Evolutionary conservation across 2,329 filamentous ascomycete species (phyloP), one percentile per base, ranked within the genome.

Genomic region (Nemania serpens): DNA sequence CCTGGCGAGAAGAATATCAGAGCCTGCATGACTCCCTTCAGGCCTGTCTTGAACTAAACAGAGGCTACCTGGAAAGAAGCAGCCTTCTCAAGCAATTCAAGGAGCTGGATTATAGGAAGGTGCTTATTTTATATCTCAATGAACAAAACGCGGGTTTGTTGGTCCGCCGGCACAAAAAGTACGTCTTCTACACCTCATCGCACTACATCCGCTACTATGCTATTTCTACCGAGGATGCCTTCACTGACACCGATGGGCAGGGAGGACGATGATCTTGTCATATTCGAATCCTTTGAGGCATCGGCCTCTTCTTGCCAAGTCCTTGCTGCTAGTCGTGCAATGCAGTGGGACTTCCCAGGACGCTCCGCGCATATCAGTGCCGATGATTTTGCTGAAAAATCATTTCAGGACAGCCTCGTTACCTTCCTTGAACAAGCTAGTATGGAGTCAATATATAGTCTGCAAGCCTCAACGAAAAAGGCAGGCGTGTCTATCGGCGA

Each of bases 261-360:
- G 13, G 43, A 56, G 12, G 34, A 49, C n/a, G 61, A 67, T 0
- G 54, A 75, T 3, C 41, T 17, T 1, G 71, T 86, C 4, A 55
- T 83, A 0, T 82, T 88, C 50, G 85, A 88, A 71, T 75, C 76
- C 0, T 88, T 88, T 59, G 85, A 88, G 69, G 75, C 81, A 0
- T 85, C 84, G 0, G 73, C 86, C 0, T 62, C 69, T 1, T 81
- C 81, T 2, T 75, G 81, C 34, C 67, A 76, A 12, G 81, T 86
- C 1, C 75, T 87, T 9, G 75, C 77, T 2, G 71, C 81, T 0
- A 69, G 78, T 37, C 75, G 76, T 29, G 77, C 82, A 0, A 67
- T 88, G 3, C 66, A 75, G 59, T 85, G 84, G 78, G 77, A 81
- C 25, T 88, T 88, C 64, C 85, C 86, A 0, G 82, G 81, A 0